Evolutionary conservation across 2,329 filamentous ascomycete species (phyloP).

Genomic region (Allantophomopsis cytisporea): DNA sequence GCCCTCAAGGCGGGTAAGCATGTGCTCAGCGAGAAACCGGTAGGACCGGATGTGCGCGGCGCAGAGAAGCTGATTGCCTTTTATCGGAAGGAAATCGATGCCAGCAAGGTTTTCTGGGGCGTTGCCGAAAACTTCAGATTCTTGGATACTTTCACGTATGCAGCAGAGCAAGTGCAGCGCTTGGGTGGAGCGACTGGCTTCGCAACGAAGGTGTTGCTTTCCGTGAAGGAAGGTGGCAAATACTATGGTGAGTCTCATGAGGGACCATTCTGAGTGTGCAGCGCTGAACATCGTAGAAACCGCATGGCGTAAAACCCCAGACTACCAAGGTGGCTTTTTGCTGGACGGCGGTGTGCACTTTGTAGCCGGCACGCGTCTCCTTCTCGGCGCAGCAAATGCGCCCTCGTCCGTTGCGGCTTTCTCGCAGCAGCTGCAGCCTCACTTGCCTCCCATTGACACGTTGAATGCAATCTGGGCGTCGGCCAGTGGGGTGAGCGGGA

Average conservation of each 20-base stretch:
- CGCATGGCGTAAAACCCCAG: constrained; percentile 52
- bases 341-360: constrained; percentile 68
- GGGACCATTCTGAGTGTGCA: no score
- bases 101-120: constrained; percentile 29
- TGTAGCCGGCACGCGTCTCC: constrained; percentile 43
- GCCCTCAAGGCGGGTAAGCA: constrained; percentile 36
- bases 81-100: constrained; percentile 23
- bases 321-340: constrained; percentile 63
- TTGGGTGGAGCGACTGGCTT: constrained; percentile 43
- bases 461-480: constrained; percentile 19
- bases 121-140: constrained; percentile 68
- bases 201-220: constrained; percentile 27
- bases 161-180: constrained; percentile 29
- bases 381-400: constrained; percentile 30
- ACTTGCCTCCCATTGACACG: constrained; percentile 18
- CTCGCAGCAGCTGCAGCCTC: constrained; percentile 12
- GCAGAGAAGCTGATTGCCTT: constrained; percentile 33
- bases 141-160: constrained; percentile 38
- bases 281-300: constrained; percentile 21
- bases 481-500: constrained; percentile 15
- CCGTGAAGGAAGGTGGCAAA: constrained; percentile 30
- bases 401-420: constrained; percentile 13
- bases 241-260: constrained; percentile 22
- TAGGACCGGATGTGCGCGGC: constrained; percentile 31
- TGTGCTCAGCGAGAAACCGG: constrained; percentile 39